Evolutionary conservation across 2,329 filamentous ascomycete species (phyloP).

Genomic region (Penicillium verrucosum): DNA sequence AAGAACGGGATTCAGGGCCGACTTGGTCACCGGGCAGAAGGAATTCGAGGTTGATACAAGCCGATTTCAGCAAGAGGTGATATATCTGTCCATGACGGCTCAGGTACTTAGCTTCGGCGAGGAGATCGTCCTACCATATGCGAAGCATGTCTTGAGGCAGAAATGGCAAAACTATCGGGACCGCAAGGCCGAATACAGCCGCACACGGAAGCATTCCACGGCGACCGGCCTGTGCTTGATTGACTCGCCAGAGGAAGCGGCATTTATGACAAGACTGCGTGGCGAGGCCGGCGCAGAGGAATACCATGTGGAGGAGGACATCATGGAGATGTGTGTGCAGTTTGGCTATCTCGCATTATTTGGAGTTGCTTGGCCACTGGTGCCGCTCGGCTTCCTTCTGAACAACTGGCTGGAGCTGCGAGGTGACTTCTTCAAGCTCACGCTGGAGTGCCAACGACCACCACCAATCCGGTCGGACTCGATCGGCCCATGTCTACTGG

Average conservation of each 20-base stretch:
- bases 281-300: slow-evolving; percentile 75
- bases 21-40: slow-evolving; percentile 42
- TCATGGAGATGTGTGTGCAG: slow-evolving; percentile 90
- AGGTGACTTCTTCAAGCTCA: slow-evolving; percentile 91
- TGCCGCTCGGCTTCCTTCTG: slow-evolving; percentile 79
- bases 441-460: slow-evolving; percentile 80
- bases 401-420: slow-evolving; percentile 97
- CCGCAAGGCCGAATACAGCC: slow-evolving; percentile 34
- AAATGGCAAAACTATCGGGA: slow-evolving; percentile 55
- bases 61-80: slow-evolving; percentile 83
- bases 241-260: slow-evolving; percentile 72
- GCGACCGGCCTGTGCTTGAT: slow-evolving; percentile 50
- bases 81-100: slow-evolving; percentile 92
- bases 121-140: slow-evolving; percentile 79
- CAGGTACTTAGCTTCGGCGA: slow-evolving; percentile 84
- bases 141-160: slow-evolving; percentile 73
- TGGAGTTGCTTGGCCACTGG: slow-evolving; percentile 92
- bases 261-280: slow-evolving; percentile 77
- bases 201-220: slow-evolving; percentile 25
- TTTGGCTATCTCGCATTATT: slow-evolving; percentile 88
- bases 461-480: slow-evolving; percentile 87
- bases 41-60: slow-evolving; percentile 78
- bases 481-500: slow-evolving; percentile 88
- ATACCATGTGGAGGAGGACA: slow-evolving; percentile 88
- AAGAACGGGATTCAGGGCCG: slow-evolving; percentile 44